Percentiles rank a stretch among this genome's conserved stretches.
Conservation (phyloP, 108 stramenopile genomes). For the Chaetoceros tenuissimus region DNA sequence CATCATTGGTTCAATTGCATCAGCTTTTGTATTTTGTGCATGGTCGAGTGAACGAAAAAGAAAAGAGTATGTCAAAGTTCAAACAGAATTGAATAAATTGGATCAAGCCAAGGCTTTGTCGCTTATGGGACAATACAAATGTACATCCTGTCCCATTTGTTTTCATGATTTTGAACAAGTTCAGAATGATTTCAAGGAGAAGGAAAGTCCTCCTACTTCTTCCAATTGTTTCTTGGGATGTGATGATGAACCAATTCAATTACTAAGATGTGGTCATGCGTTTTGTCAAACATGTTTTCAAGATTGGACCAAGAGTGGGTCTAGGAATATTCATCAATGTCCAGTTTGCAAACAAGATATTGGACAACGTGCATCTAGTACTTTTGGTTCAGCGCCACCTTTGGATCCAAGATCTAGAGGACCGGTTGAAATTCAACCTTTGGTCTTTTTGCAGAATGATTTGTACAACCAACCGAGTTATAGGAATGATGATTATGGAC, state of each 20-base stretch:
- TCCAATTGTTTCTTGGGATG: slow-evolving; percentile 17
- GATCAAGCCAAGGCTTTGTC: slow-evolving; percentile 43
- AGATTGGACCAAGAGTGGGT: slow-evolving; percentile 36
- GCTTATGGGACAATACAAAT: slow-evolving; percentile 33
- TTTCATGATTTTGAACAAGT: slow-evolving; percentile 30
- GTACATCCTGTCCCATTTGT: slow-evolving; percentile 56
- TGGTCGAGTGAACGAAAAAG: slow-evolving; percentile 2
- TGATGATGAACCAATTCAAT: slow-evolving; percentile 38
- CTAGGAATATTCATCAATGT: slow-evolving; percentile 29
- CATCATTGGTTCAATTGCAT: slow-evolving; percentile 4
- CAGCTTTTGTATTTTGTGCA: background rate
- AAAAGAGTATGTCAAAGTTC: slow-evolving; percentile 27
- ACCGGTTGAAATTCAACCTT: background rate
- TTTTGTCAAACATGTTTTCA: slow-evolving; percentile 53
- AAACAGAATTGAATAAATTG: slow-evolving; percentile 29
- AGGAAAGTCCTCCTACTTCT: background rate
- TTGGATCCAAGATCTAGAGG: background rate
- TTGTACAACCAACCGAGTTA: background rate
- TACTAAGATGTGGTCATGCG: slow-evolving; percentile 58
- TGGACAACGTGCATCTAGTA: slow-evolving; percentile 3
- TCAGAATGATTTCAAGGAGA: background rate
- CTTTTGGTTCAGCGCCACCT: background rate
- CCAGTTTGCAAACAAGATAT: slow-evolving; percentile 47
- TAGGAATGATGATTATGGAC: slow-evolving; percentile 1
- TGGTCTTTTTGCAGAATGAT: background rate